phyloP scores from a whole-genome alignment of 176 grass and related monocot species.

The Leersia perrieri region DNA sequence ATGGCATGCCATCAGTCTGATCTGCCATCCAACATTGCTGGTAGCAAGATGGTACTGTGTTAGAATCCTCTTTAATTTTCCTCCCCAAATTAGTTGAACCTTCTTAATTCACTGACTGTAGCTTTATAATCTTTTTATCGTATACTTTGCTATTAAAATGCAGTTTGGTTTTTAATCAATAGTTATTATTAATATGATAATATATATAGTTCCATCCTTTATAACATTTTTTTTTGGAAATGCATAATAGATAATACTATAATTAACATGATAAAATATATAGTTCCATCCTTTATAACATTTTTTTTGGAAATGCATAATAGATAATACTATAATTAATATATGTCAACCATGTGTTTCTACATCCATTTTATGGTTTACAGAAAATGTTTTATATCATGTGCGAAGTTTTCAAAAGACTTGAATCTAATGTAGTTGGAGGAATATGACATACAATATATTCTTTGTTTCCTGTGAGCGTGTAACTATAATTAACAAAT shows the following conservation, averaged over 20 bases:
- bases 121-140: neutral
- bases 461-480: neutral
- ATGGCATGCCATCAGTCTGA: slow-evolving; percentile 62
- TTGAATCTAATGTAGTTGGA: slow-evolving; percentile 6
- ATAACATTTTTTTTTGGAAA: no score
- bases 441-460: slow-evolving; percentile 5
- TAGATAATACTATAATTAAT: neutral
- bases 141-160: slow-evolving; percentile 4
- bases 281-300: neutral
- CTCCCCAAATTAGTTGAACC: neutral
- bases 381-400: neutral
- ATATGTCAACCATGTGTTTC: neutral
- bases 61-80: slow-evolving; percentile 1
- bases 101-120: neutral
- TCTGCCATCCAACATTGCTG: slow-evolving; percentile 50
- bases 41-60: slow-evolving; percentile 54
- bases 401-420: neutral
- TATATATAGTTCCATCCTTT: neutral
- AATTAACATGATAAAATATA: neutral
- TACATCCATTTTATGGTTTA: slow-evolving; percentile 7
- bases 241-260: no score
- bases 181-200: neutral
- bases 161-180: neutral
- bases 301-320: slow-evolving; percentile 1
- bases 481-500: neutral